These are phyloP conservation scores for Endocalyx cinctus DNA, from an alignment of 2,329 filamentous ascomycete species.

Conservation along the genomic window DNA sequence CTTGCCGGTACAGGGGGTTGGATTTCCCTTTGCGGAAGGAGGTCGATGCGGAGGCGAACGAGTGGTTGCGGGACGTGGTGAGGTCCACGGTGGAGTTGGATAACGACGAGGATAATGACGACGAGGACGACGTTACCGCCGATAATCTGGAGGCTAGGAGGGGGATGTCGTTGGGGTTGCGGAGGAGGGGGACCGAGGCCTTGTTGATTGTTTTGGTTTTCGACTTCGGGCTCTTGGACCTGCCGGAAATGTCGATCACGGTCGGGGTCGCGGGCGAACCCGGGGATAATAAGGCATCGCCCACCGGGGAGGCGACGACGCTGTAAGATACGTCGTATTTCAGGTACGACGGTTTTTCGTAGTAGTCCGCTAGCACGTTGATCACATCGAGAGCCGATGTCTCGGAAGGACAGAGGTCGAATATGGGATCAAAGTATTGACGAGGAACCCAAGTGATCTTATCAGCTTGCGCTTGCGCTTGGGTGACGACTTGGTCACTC, in stretches of 20 bases:
- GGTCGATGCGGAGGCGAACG: constrained; percentile 34
- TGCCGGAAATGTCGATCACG: not conserved
- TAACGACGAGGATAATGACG: constrained; percentile 8
- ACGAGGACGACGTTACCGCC: constrained; percentile 2
- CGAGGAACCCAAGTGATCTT: constrained; percentile 39
- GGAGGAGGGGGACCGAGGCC: no score
- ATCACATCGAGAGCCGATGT: constrained; percentile 34
- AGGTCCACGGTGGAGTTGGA: constrained; percentile 9
- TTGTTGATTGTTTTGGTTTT: not conserved
- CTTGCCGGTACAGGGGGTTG: constrained; percentile 68
- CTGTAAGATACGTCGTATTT: constrained; percentile 26
- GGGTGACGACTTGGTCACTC: constrained; percentile 25
- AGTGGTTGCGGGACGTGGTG: constrained; percentile 19
- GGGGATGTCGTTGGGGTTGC: no score
- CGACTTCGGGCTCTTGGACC: not conserved
- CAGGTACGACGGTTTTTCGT: constrained; percentile 33
- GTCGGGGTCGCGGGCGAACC: not conserved
- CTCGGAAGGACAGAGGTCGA: constrained; percentile 32
- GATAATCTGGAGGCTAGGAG: not conserved
- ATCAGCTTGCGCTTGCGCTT: constrained; percentile 28
- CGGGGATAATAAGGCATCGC: constrained; percentile 8
- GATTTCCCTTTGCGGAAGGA: constrained; percentile 53
- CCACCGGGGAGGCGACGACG: constrained; percentile 15
- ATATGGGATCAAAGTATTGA: constrained; percentile 37
- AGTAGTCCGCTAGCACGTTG: constrained; percentile 36